Evolutionary conservation across 169 alveolate species (phyloP).

Genomic region (Plasmodium cynomolgi): DNA sequence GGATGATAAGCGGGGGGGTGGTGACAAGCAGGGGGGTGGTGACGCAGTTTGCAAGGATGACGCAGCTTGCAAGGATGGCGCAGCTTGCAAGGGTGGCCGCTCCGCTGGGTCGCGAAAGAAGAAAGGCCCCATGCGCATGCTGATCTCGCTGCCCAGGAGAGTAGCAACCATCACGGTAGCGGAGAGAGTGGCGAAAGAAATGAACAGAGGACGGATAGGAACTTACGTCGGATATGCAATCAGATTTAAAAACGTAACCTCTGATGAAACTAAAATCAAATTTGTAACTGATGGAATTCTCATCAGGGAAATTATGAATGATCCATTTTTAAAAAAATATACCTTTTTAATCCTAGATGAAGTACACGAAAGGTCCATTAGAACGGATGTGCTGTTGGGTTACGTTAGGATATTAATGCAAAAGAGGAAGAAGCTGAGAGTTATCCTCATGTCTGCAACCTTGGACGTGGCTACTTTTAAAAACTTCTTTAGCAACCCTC

Average conservation of each 20-base stretch:
- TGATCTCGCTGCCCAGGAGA: slow-evolving; percentile 92
- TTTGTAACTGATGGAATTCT: slow-evolving; percentile 96
- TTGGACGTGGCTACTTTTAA: slow-evolving; percentile 88
- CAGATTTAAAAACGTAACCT: slow-evolving; percentile 90
- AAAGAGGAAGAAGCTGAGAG: slow-evolving; percentile 88
- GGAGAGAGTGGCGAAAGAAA: slow-evolving; percentile 88
- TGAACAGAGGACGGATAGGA: slow-evolving; percentile 89
- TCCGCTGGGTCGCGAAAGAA: neutral
- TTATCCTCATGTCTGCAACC: slow-evolving; percentile 96
- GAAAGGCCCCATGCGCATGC: neutral
- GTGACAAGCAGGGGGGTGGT: neutral
- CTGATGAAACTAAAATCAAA: slow-evolving; percentile 90
- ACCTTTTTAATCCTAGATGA: slow-evolving; percentile 94
- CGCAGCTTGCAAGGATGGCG: neutral
- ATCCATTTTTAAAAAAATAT: slow-evolving; percentile 86
- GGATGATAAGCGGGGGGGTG: neutral
- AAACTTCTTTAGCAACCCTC: slow-evolving; percentile 83
- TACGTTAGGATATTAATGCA: slow-evolving; percentile 85
- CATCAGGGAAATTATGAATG: slow-evolving; percentile 92
- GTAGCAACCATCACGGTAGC: slow-evolving; percentile 95
- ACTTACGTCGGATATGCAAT: slow-evolving; percentile 93
- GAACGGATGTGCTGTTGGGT: slow-evolving; percentile 94
- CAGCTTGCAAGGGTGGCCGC: neutral
- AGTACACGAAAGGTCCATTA: slow-evolving; percentile 96
- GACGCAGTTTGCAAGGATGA: neutral